Base-by-base conservation (phyloP, 2,329 filamentous ascomycete genomes). In the Fusarium multiceps region DNA sequence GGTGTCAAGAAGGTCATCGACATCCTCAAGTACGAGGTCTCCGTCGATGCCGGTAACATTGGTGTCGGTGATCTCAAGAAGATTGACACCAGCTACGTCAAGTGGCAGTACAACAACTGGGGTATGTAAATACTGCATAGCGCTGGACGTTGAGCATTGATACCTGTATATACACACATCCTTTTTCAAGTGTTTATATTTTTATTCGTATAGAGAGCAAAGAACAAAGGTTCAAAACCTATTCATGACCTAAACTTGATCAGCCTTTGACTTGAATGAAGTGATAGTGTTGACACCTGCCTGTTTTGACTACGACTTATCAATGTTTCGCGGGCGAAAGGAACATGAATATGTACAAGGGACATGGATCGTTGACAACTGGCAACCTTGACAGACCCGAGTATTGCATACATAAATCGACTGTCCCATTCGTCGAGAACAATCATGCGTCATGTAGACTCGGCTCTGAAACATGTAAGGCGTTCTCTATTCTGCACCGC, bases 1-100 rank as follows among this genome's bases (percentile, higher is more conserved):
- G 86, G 86, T 46, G 82, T 88, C 4, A 75, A 80, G 71, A 81
- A 80, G 75, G 81, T 76, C 30, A 77, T 82, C 47, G 45, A 75
- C 11, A 79, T 88, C 13, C 76, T 88, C 69, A 86, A 84, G 79
- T 78, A 81, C 59, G 86, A 87, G 79, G 77, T 88, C 56, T 74
- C 78, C 34, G 78, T 82, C 56, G 82, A 83, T 61, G 81, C 80
- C 14, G 81, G 78, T 13, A 83, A 83, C 76, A 71, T 83, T n/a
- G 82, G 82, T 54, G 78, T 82, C 7, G 67, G 74, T 9, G 75
- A 82, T 61, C 63, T 83, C 51, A 75, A 79, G 56, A 74, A 79
- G 66, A 78, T 83, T 23, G 64, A 69, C 62, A 42, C 74, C 49
- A 72, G 66, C 71, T 76, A 71, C 30, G 74, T 75, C 62, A 72